phyloP scores from a whole-genome alignment of 441 rosid genomes.

The Gossypium gossypioides region DNA sequence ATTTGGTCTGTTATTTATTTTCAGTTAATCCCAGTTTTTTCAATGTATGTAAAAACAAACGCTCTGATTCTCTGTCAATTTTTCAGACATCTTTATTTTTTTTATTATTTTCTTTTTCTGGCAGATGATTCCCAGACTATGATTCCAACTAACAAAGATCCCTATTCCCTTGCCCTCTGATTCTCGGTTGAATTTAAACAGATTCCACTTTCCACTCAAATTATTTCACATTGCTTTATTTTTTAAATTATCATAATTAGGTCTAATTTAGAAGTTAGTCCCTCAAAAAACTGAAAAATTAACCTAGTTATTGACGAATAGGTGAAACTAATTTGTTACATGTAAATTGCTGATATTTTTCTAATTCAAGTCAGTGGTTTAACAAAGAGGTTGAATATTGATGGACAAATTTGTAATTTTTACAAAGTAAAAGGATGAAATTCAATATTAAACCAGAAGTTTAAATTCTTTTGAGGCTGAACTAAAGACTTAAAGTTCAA shows the following conservation, averaged over 20 bases:
- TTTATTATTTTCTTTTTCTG: not conserved
- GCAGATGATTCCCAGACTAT: not conserved
- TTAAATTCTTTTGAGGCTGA: no score
- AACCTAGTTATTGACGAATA: no score
- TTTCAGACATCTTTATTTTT: not conserved
- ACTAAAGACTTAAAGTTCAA: not conserved
- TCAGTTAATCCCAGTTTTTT: not conserved
- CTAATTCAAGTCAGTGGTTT: no score
- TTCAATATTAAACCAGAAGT: not conserved
- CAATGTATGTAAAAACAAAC: not conserved
- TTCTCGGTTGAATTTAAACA: not conserved
- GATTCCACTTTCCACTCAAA: not conserved
- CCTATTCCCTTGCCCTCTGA: not conserved
- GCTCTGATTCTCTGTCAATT: constrained; percentile 5
- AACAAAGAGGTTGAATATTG: no score
- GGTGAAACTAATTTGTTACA: no score
- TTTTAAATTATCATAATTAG: not conserved
- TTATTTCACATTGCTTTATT: not conserved
- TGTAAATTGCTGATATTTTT: no score
- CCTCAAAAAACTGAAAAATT: no score
- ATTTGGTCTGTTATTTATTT: no score
- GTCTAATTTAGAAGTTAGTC: no score
- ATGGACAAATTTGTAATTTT: not conserved
- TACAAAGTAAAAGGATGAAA: not conserved
- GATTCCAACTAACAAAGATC: not conserved